Conservation (phyloP, 2,329 filamentous ascomycete genomes). For the Hymenoscyphus fraxineus region DNA sequence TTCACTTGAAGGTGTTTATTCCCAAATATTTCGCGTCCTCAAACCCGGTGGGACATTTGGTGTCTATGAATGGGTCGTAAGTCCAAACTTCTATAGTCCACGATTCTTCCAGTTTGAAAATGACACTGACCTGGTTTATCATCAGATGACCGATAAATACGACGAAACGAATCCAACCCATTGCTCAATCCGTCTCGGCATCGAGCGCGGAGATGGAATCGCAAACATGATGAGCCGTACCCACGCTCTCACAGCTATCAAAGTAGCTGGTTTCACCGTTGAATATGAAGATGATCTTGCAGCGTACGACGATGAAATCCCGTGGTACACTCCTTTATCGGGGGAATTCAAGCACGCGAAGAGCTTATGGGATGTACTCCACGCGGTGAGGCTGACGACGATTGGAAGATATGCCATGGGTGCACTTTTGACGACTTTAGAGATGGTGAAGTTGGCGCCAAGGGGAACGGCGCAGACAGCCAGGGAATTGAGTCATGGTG, state of each 20-base stretch:
- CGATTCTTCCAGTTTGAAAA: no score
- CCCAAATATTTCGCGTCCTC: constrained; percentile 88
- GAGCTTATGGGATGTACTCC: constrained; percentile 73
- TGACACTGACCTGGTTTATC: no score
- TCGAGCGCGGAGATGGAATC: constrained; percentile 94
- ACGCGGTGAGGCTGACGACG: constrained; percentile 39
- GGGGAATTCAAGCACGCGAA: constrained; percentile 82
- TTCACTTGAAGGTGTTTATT: constrained; percentile 85
- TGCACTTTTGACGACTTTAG: constrained; percentile 70
- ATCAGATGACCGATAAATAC: constrained; percentile 82
- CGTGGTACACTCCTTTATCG: constrained; percentile 92
- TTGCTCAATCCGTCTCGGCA: constrained; percentile 85
- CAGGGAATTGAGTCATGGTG: constrained; percentile 75
- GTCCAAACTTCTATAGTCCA: no score
- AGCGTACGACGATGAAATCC: constrained; percentile 66
- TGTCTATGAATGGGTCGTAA: constrained; percentile 87
- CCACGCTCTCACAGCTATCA: constrained; percentile 78
- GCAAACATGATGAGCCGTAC: constrained; percentile 92
- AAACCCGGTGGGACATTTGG: constrained; percentile 96
- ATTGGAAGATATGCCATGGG: constrained; percentile 73
- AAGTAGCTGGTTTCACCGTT: constrained; percentile 81
- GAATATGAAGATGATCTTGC: constrained; percentile 84
- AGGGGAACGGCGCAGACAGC: constrained; percentile 91
- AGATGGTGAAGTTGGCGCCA: constrained; percentile 68
- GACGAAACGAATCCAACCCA: constrained; percentile 84